Percentiles rank a stretch among this genome's conserved stretches.
Conservation (phyloP, 768 basidiomycete genomes). For the Suillus brevipes region DNA sequence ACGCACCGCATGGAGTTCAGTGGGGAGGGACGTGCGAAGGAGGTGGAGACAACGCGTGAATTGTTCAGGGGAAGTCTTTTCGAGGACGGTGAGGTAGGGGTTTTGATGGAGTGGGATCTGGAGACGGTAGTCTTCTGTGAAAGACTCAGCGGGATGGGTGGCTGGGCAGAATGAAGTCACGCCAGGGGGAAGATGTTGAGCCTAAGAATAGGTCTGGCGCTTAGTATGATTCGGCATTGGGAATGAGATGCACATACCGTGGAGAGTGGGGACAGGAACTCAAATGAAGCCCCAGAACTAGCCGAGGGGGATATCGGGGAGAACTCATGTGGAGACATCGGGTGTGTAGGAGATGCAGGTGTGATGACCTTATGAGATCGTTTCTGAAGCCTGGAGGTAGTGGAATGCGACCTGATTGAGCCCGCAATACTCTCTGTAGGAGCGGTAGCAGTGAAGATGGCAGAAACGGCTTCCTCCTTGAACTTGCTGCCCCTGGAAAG, state of each 20-base stretch:
- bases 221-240: neutral
- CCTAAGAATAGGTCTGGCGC: conserved; percentile 13
- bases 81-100: conserved; percentile 23
- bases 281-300: neutral
- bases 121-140: conserved; percentile 31
- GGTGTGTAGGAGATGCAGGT: neutral
- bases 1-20: conserved; percentile 18
- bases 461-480: conserved; percentile 26
- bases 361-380: neutral
- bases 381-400: neutral
- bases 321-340: neutral
- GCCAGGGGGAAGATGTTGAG: conserved; percentile 4
- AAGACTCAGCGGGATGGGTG: conserved; percentile 27
- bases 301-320: neutral
- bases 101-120: conserved; percentile 22
- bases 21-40: conserved; percentile 30
- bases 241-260: neutral
- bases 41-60: conserved; percentile 25
- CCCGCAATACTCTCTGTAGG: neutral
- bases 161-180: conserved; percentile 27
- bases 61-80: conserved; percentile 21
- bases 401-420: neutral
- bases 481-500: conserved; percentile 30
- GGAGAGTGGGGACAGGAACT: neutral
- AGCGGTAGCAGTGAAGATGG: conserved; percentile 15